Evolutionary conservation across 202 grass and related monocot genomes (phyloP).

Genomic region (Panicum hallii): DNA sequence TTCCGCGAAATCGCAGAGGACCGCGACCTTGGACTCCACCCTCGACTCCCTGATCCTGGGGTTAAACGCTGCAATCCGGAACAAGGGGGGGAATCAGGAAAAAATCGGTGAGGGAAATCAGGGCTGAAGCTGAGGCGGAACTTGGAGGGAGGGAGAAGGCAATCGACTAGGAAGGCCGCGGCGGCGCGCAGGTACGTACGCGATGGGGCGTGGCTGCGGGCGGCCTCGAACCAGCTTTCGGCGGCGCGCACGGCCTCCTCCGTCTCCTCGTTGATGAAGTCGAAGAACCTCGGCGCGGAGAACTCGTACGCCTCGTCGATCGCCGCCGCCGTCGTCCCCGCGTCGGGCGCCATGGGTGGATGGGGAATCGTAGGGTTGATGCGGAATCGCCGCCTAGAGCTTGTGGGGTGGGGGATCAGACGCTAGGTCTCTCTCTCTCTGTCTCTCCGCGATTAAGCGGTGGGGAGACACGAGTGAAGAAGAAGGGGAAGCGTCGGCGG

Average conservation of each 20-base stretch:
- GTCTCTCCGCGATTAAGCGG: background rate
- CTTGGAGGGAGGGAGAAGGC: background rate
- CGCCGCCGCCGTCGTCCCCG: constrained; percentile 18
- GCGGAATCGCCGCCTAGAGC: constrained; percentile 2
- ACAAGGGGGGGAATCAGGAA: background rate
- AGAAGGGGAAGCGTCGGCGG: constrained; percentile 17
- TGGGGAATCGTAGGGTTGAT: background rate
- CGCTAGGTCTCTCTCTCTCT: constrained; percentile 22
- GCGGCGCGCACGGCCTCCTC: constrained; percentile 61
- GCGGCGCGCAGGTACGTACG: constrained; percentile 44
- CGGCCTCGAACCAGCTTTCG: constrained; percentile 79
- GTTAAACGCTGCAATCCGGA: constrained; percentile 60
- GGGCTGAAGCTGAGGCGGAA: background rate
- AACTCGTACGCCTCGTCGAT: constrained; percentile 86
- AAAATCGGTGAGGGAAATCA: background rate
- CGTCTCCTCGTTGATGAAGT: constrained; percentile 79
- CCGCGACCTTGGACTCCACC: constrained; percentile 55
- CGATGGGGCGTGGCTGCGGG: constrained; percentile 72
- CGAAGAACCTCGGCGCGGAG: constrained; percentile 80
- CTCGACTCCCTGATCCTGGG: constrained; percentile 76
- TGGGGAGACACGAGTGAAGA: background rate
- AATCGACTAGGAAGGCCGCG: background rate
- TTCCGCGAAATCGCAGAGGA: constrained; percentile 63
- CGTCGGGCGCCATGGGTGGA: constrained; percentile 48
- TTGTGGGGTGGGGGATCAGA: background rate